Evolutionary conservation across 2,329 filamentous ascomycete species (phyloP).

Genomic region (Fusarium agapanthi): DNA sequence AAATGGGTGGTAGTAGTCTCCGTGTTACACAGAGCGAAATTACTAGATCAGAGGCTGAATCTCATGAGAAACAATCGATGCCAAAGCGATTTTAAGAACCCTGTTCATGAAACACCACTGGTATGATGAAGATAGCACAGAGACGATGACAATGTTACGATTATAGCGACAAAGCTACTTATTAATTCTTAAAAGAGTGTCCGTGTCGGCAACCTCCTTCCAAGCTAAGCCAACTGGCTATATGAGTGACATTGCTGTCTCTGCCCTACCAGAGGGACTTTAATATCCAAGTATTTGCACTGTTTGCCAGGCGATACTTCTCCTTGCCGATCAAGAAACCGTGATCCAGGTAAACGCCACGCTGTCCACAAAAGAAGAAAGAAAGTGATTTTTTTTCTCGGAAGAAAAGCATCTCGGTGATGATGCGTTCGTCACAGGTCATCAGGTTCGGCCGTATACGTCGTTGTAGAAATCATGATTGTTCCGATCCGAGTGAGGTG

Average conservation of each 20-base stretch:
- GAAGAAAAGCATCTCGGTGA: conserved; percentile 15
- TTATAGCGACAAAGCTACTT: conserved; percentile 32
- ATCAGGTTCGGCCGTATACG: conserved; percentile 31
- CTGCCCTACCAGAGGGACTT: conserved; percentile 39
- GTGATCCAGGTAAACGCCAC: conserved; percentile 29
- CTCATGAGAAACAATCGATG: not conserved
- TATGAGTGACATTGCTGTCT: conserved; percentile 13
- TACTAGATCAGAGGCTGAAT: not conserved
- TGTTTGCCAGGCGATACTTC: conserved; percentile 1
- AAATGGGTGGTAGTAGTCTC: conserved; percentile 33
- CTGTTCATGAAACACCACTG: not conserved
- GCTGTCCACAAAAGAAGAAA: conserved; percentile 30
- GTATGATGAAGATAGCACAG: conserved; percentile 4
- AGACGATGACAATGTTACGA: conserved; percentile 22
- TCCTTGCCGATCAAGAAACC: not conserved
- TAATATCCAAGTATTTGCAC: conserved; percentile 21
- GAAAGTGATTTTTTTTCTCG: not conserved
- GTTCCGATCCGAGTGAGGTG: conserved; percentile 17
- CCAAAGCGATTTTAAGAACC: not conserved
- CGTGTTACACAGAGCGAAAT: not conserved
- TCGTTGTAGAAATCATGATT: conserved; percentile 24
- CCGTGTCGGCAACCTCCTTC: conserved; percentile 9
- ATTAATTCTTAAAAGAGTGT: conserved; percentile 40
- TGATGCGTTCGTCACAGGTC: conserved; percentile 37
- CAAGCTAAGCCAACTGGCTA: conserved; percentile 15